Base-by-base conservation (phyloP, 495 filamentous ascomycete species). In the Daldinia caldariorum region DNA sequence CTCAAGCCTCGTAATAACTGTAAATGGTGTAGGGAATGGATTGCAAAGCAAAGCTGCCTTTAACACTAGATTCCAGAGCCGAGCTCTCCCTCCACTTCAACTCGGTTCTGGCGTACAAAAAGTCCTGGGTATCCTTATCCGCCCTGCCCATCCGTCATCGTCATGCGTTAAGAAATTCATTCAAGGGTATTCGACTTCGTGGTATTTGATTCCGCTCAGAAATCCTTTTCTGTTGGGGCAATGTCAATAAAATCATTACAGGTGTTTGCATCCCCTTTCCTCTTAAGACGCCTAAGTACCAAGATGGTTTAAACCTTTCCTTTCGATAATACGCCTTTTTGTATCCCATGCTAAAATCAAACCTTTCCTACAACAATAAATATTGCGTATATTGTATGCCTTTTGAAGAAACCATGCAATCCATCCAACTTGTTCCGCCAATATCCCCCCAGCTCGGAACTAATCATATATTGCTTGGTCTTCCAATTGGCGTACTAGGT, bases 401-500 rank as follows among this genome's bases (percentile, higher is more conserved):
- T 58, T 39, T 18, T n/a, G 47, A 61, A n/a, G 41, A 41, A 61
- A 47, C 57, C 37, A 55, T n/a, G 61, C 37, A 56, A 65, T 16
- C 8, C 13, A 65, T 16, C 9, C 16, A 26, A 60, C 56, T 18
- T 50, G 12, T 39, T 34, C 39, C 16, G 29, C 57, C 37, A 37
- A 32, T 43, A 13, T 37, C 49, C 3, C 3, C 38, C 55, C 38
- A 8, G 7, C 34, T 41, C 18, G 10, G 18, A 39, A 14, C 68
- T 45, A 77, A 63, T 75, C 70, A 58, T 64, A 60, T 32, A 49
- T 63, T 35, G 63, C 65, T 22, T 71, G 59, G 22, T 63, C 70
- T 53, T 81, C 81, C 49, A 88, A 66, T 60, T 78, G 76, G 35
- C 79, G 79, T 6, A 85, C 82, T 12, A 91, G 81, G 22, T 75